These are phyloP conservation scores for Coniochaeta hoffmannii DNA, from an alignment of 2,329 filamentous ascomycete species.

Conservation along the genomic window DNA sequence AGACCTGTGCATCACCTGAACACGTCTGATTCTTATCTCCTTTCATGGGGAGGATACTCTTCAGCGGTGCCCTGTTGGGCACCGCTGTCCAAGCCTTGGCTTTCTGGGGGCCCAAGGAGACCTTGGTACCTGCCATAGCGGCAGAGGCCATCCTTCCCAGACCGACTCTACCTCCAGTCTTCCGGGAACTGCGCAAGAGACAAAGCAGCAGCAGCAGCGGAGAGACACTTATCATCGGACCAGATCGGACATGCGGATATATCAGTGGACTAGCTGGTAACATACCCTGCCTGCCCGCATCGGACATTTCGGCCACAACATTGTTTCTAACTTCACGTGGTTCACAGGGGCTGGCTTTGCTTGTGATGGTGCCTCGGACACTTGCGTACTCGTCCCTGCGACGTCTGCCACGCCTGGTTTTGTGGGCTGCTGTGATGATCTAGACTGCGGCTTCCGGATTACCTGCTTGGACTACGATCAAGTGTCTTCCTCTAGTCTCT, in stretches of 20 bases:
- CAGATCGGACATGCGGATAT: slow-evolving; percentile 45
- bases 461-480: slow-evolving; percentile 31
- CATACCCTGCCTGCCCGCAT: too few species aligned
- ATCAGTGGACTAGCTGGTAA: slow-evolving; percentile 31
- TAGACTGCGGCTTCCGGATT: slow-evolving; percentile 25
- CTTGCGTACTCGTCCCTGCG: slow-evolving; percentile 33
- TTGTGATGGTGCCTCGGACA: slow-evolving; percentile 23
- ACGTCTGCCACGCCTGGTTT: slow-evolving; percentile 21
- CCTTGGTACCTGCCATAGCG: slow-evolving; percentile 22
- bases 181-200: slow-evolving; percentile 25
- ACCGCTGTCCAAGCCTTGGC: slow-evolving; percentile 26
- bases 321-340: background rate
- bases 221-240: slow-evolving; percentile 32
- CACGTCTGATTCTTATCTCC: background rate
- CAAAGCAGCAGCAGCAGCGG: slow-evolving; percentile 14
- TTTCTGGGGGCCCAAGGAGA: slow-evolving; percentile 27
- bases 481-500: slow-evolving; percentile 26
- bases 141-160: slow-evolving; percentile 27
- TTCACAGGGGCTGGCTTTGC: slow-evolving; percentile 28
- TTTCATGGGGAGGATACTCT: slow-evolving; percentile 14
- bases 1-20: background rate
- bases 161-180: slow-evolving; percentile 32
- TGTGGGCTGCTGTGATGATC: slow-evolving; percentile 33
- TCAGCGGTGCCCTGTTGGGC: slow-evolving; percentile 21
- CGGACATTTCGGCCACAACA: too few species aligned